These are phyloP conservation scores for Cydonia oblonga DNA, from an alignment of 331 rosid species.

Conservation along the genomic window DNA sequence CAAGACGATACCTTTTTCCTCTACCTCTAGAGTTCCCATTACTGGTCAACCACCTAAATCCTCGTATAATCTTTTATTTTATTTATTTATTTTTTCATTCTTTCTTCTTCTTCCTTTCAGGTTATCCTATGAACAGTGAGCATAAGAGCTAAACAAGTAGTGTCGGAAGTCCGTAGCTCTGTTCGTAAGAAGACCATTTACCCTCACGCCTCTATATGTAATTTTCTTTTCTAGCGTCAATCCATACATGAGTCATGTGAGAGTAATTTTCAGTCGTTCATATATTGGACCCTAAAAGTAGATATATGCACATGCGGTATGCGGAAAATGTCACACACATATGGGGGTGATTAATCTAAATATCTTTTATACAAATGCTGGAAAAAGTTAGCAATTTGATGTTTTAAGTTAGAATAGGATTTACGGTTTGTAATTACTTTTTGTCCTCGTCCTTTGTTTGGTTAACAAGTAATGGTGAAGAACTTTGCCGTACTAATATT, in stretches of 20 bases:
- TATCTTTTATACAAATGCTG: background rate
- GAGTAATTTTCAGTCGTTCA: background rate
- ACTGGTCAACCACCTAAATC: background rate
- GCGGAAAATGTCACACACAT: background rate
- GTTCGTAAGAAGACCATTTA: background rate
- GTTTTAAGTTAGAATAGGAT: background rate
- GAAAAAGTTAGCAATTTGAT: background rate
- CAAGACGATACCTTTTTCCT: background rate
- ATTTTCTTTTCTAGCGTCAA: no score
- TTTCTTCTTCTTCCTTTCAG: background rate
- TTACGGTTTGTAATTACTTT: no score
- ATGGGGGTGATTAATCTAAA: no score
- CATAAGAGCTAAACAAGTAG: background rate
- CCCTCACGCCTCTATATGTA: background rate
- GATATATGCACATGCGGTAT: background rate
- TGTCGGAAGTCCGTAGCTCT: background rate
- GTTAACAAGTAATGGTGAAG: background rate
- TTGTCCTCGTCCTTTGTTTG: background rate
- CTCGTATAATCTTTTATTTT: background rate
- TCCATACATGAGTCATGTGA: background rate
- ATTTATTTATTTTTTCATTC: no score
- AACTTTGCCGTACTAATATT: no score
- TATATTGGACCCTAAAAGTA: background rate
- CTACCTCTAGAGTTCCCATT: background rate
- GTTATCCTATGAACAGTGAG: background rate